Evolutionary conservation across 2,329 filamentous ascomycete species (phyloP).

Genomic region (Thielaviopsis ethacetica): DNA sequence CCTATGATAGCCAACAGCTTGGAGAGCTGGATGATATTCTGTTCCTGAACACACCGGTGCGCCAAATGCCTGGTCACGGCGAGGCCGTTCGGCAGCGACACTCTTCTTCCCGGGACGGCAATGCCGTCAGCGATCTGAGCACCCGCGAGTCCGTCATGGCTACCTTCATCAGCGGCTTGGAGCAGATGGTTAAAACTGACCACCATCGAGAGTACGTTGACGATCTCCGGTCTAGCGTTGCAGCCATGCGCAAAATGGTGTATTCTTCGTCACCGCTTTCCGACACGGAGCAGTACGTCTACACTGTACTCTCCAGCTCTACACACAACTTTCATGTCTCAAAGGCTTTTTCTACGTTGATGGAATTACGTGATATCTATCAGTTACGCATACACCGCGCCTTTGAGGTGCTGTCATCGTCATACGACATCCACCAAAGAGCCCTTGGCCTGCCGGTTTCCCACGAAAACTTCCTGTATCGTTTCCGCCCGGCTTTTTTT

Average conservation of each 20-base stretch:
- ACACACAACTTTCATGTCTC: too few species aligned
- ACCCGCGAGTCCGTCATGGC: background rate
- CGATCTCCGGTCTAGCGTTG: background rate
- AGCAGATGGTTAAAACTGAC: background rate
- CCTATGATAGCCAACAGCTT: too few species aligned
- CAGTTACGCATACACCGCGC: too few species aligned
- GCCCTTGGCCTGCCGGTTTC: background rate
- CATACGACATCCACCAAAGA: background rate
- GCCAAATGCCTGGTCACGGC: too few species aligned
- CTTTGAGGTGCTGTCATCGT: too few species aligned
- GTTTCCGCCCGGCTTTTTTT: constrained; percentile 19
- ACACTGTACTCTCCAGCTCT: background rate
- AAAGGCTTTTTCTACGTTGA: too few species aligned
- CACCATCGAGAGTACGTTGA: constrained; percentile 4
- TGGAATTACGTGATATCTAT: too few species aligned
- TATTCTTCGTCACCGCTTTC: background rate
- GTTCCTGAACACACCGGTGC: too few species aligned
- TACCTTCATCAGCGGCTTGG: background rate
- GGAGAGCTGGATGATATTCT: too few species aligned
- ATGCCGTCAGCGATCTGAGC: background rate
- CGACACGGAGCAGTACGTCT: background rate
- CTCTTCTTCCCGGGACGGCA: too few species aligned
- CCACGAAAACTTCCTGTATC: background rate
- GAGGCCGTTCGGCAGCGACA: too few species aligned
- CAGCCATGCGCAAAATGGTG: background rate